Evolutionary conservation across 345 rosid genomes (phyloP).

Genomic region (Zanthoxylum bungeanum): DNA sequence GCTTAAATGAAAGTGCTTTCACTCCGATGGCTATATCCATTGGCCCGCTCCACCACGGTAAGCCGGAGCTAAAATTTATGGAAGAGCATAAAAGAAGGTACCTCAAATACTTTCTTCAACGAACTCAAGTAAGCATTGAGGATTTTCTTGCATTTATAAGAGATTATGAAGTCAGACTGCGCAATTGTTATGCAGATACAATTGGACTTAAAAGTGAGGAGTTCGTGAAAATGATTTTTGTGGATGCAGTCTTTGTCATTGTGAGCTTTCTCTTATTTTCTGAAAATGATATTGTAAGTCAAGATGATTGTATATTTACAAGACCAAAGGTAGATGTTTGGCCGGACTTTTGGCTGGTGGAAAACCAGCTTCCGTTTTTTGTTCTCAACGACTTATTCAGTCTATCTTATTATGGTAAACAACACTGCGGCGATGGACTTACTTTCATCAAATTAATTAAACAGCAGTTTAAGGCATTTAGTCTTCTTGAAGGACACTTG

Average conservation of each 20-base stretch:
- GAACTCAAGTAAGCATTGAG: neutral
- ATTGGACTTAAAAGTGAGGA: neutral
- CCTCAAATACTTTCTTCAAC: constrained; percentile 8
- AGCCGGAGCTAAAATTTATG: neutral
- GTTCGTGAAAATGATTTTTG: constrained; percentile 16
- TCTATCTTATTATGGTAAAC: too few relatives aligned
- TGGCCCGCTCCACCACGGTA: constrained; percentile 19
- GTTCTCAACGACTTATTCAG: constrained; percentile 9
- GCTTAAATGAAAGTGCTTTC: too few relatives aligned
- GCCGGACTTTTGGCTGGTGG: constrained; percentile 18
- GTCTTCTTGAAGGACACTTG: too few relatives aligned
- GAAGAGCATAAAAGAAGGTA: constrained; percentile 19
- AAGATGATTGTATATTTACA: too few relatives aligned
- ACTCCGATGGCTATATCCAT: too few relatives aligned
- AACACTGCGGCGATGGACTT: too few relatives aligned
- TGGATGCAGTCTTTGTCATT: constrained; percentile 18
- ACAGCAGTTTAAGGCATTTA: too few relatives aligned
- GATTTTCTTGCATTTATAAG: neutral
- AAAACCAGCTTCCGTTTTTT: constrained; percentile 33
- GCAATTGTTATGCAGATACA: constrained; percentile 2
- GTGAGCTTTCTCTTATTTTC: neutral
- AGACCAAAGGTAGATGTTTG: too few relatives aligned
- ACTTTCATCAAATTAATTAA: too few relatives aligned
- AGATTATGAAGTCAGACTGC: neutral
- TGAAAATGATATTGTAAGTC: too few relatives aligned